Conservation (phyloP, 345 rosid species). For the Salix udensis region DNA sequence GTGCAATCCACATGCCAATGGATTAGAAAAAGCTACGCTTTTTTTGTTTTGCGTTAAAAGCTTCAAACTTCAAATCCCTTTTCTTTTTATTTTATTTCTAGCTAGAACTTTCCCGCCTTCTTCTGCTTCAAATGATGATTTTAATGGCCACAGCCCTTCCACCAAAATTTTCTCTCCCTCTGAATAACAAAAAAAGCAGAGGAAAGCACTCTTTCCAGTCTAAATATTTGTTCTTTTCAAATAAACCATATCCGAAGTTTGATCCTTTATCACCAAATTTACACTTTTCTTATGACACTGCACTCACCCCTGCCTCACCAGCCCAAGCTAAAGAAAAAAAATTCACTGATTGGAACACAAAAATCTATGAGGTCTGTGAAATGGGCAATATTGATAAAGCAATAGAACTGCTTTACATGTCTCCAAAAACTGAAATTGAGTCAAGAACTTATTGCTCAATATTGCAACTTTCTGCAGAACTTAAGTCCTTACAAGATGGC, state of each 20-base stretch:
- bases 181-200: constrained; percentile 14
- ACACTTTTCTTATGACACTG: constrained; percentile 16
- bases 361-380: constrained; percentile 37
- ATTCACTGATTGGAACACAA: constrained; percentile 27
- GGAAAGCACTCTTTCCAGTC: constrained; percentile 11
- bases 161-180: constrained; percentile 18
- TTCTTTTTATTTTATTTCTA: not conserved
- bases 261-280: constrained; percentile 11
- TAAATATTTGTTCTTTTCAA: constrained; percentile 16
- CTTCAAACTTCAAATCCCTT: not conserved
- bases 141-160: constrained; percentile 31
- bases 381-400: constrained; percentile 40
- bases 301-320: constrained; percentile 19
- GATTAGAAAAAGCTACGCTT: not conserved
- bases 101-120: constrained; percentile 16
- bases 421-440: constrained; percentile 32
- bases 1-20: constrained; percentile 17
- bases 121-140: constrained; percentile 17
- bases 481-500: constrained; percentile 40
- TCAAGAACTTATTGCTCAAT: constrained; percentile 43
- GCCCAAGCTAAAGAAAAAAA: constrained; percentile 8
- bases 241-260: constrained; percentile 27
- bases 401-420: constrained; percentile 39
- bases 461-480: constrained; percentile 63
- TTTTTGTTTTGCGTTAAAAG: not conserved